Conservation (phyloP, 306 rosid species). For the Crotalaria pallida region DNA sequence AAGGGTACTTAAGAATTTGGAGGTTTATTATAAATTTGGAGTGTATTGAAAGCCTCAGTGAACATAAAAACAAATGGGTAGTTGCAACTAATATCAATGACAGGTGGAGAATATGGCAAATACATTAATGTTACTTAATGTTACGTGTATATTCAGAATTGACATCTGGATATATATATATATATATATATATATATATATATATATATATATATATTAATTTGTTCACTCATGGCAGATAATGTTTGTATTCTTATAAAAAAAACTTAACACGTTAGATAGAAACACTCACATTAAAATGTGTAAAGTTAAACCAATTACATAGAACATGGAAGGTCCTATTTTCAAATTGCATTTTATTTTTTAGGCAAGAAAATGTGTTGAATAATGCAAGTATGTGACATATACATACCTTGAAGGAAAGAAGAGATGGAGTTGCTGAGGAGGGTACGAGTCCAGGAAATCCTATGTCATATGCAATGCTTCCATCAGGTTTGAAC, state of each 20-base stretch:
- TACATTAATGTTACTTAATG: too few relatives aligned
- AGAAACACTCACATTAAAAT: background rate
- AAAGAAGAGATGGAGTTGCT: slow-evolving; percentile 59
- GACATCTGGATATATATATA: too few relatives aligned
- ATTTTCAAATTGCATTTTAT: background rate
- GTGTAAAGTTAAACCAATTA: background rate
- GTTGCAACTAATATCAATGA: background rate
- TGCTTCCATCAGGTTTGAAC: slow-evolving; percentile 90
- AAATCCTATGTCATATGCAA: slow-evolving; percentile 78
- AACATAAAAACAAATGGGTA: background rate
- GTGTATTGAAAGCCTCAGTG: background rate
- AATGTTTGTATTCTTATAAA: background rate
- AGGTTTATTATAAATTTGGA: background rate
- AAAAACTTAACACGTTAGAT: background rate
- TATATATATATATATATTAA: too few relatives aligned
- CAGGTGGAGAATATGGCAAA: background rate
- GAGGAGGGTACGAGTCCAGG: slow-evolving; percentile 70
- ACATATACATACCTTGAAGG: slow-evolving; percentile 50
- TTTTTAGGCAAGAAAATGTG: background rate
- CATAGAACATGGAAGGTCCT: background rate
- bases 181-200: too few relatives aligned
- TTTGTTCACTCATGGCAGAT: too few relatives aligned
- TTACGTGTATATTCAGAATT: too few relatives aligned
- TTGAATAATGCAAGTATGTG: background rate
- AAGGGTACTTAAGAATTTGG: background rate